These are phyloP conservation scores for Boletus vermiculosoides DNA, from an alignment of 768 basidiomycete genomes.

Conservation along the genomic window DNA sequence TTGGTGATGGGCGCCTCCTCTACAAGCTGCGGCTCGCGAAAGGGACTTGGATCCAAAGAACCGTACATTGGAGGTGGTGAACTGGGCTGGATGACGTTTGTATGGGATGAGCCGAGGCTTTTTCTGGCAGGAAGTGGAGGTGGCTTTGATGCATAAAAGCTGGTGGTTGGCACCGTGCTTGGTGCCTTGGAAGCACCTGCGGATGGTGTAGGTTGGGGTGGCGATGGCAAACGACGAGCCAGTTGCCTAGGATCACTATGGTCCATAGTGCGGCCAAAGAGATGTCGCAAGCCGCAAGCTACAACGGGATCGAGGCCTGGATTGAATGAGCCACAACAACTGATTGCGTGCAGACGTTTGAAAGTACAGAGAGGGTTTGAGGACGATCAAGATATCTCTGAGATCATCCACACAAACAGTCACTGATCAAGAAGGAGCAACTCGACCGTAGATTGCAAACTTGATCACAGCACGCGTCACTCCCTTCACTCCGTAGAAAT, in stretches of 20 bases:
- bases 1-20: slow-evolving; percentile 39
- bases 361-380: not conserved
- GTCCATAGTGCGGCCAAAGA: slow-evolving; percentile 41
- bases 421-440: not conserved
- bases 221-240: slow-evolving; percentile 28
- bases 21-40: slow-evolving; percentile 58
- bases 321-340: not conserved
- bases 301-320: slow-evolving; percentile 4
- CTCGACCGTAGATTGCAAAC: slow-evolving; percentile 12
- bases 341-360: slow-evolving; percentile 5
- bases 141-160: slow-evolving; percentile 32
- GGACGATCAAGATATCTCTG: slow-evolving; percentile 18
- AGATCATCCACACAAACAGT: slow-evolving; percentile 12
- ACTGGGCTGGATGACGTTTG: slow-evolving; percentile 32
- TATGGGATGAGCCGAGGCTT: slow-evolving; percentile 37
- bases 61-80: slow-evolving; percentile 30
- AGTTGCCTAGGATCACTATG: slow-evolving; percentile 43
- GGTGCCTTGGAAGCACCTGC: slow-evolving; percentile 33
- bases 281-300: slow-evolving; percentile 5
- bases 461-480: slow-evolving; percentile 30
- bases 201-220: slow-evolving; percentile 45
- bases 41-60: slow-evolving; percentile 28
- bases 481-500: slow-evolving; percentile 5
- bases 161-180: slow-evolving; percentile 26
- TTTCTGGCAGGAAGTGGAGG: slow-evolving; percentile 38